phyloP scores from a whole-genome alignment of 2,329 filamentous ascomycete species.

The Colletotrichum falcatum region DNA sequence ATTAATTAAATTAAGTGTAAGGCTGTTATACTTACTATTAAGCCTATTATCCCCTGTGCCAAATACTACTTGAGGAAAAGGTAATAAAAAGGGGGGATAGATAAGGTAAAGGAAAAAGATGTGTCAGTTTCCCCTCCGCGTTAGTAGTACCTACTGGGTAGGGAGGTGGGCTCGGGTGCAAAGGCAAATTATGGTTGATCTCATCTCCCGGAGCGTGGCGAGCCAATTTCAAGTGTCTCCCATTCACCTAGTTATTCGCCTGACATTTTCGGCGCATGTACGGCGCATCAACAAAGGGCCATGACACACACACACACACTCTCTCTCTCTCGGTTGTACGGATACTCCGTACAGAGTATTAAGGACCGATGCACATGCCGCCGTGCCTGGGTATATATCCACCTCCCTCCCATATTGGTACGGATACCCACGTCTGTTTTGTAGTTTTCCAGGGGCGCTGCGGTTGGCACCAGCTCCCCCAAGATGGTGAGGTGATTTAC shows the following conservation, averaged over 20 bases:
- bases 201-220: constrained; percentile 19
- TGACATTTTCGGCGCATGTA: constrained; percentile 1
- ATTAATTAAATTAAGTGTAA: too few species aligned
- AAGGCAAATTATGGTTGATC: constrained; percentile 25
- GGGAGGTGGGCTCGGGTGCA: neutral
- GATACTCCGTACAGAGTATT: too few species aligned
- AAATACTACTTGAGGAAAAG: too few species aligned
- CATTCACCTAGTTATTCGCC: neutral
- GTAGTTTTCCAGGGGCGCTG: neutral
- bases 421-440: neutral
- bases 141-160: too few species aligned
- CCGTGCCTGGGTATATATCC: too few species aligned
- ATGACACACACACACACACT: neutral
- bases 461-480: neutral
- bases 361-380: neutral
- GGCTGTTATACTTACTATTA: too few species aligned
- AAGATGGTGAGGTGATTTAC: constrained; percentile 1
- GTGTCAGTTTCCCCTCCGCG: too few species aligned
- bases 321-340: too few species aligned
- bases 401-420: too few species aligned
- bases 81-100: too few species aligned
- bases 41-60: too few species aligned
- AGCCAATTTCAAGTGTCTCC: neutral
- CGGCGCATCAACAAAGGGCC: neutral
- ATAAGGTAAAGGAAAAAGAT: too few species aligned